phyloP scores from a whole-genome alignment of 805 yeast genomes.

The Starmerella lactis-condensi region DNA sequence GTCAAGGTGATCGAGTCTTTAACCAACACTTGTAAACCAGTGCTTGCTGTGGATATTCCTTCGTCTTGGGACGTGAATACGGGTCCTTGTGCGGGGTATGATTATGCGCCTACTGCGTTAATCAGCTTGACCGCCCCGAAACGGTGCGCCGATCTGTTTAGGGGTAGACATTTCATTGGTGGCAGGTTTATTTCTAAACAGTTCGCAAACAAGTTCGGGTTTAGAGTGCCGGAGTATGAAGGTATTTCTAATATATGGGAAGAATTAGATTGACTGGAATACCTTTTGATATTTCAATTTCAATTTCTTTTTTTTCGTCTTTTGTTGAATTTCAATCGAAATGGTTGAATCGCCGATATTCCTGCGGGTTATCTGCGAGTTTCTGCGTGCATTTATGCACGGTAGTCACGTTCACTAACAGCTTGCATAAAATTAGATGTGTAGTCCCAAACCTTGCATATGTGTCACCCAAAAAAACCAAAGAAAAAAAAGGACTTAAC shows the following conservation, averaged over 20 bases:
- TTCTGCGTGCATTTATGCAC: too few relatives aligned
- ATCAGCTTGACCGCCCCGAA: slow-evolving; percentile 89
- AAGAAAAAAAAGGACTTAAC: too few relatives aligned
- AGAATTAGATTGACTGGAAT: slow-evolving; percentile 5
- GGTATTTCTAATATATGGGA: slow-evolving; percentile 39
- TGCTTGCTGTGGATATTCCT: slow-evolving; percentile 76
- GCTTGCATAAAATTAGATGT: too few relatives aligned
- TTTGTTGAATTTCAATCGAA: too few relatives aligned
- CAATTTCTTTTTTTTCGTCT: too few relatives aligned
- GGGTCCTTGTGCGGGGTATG: slow-evolving; percentile 39
- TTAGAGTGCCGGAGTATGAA: slow-evolving; percentile 42
- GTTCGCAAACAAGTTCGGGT: slow-evolving; percentile 56
- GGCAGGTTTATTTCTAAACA: slow-evolving; percentile 61
- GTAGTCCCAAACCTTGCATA: too few relatives aligned
- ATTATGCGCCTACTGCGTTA: slow-evolving; percentile 44
- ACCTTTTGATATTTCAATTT: too few relatives aligned
- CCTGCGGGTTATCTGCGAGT: too few relatives aligned
- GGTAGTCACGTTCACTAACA: too few relatives aligned
- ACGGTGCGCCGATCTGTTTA: slow-evolving; percentile 48
- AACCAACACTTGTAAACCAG: slow-evolving; percentile 30
- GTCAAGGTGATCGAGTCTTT: slow-evolving; percentile 30
- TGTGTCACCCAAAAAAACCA: too few relatives aligned
- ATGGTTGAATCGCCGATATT: too few relatives aligned
- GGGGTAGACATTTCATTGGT: slow-evolving; percentile 58
- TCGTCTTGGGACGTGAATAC: slow-evolving; percentile 93